These are phyloP conservation scores for Globisporangium carolinianum DNA, from an alignment of 352 stramenopile species.

Conservation along the genomic window DNA sequence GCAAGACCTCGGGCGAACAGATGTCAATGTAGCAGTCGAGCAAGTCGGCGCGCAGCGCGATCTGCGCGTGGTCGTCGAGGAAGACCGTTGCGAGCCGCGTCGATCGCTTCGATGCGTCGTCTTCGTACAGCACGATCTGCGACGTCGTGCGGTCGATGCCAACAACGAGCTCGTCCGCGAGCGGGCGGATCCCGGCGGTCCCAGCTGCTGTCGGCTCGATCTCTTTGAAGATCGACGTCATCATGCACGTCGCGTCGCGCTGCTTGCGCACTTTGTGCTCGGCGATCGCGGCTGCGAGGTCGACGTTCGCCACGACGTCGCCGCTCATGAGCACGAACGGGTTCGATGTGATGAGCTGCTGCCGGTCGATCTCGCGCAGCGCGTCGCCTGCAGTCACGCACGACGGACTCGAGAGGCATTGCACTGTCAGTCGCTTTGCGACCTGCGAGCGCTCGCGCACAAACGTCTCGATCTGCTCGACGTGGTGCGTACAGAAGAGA, in stretches of 20 bases:
- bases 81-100: conserved; percentile 65
- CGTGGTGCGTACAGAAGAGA: conserved; percentile 89
- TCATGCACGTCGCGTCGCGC: conserved; percentile 90
- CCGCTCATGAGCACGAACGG: conserved; percentile 96
- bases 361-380: conserved; percentile 94
- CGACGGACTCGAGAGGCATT: conserved; percentile 70
- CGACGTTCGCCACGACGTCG: conserved; percentile 96
- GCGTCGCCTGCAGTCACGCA: conserved; percentile 91
- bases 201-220: conserved; percentile 43
- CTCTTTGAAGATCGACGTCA: conserved; percentile 94
- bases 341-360: conserved; percentile 92
- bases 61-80: conserved; percentile 75
- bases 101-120: conserved; percentile 42
- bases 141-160: conserved; percentile 66
- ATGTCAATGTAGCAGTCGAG: conserved; percentile 98
- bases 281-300: conserved; percentile 69
- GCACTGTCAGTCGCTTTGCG: conserved; percentile 47
- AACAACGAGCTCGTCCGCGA: conserved; percentile 77
- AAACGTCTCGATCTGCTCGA: conserved; percentile 85
- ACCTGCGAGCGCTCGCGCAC: conserved; percentile 54
- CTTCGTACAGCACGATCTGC: conserved; percentile 83
- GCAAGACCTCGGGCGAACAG: conserved; percentile 96
- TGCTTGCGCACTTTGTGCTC: conserved; percentile 83
- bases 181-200: conserved; percentile 36
- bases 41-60: conserved; percentile 91